Base-by-base conservation (phyloP, 176 grass and related monocot genomes). In the Oryza punctata region DNA sequence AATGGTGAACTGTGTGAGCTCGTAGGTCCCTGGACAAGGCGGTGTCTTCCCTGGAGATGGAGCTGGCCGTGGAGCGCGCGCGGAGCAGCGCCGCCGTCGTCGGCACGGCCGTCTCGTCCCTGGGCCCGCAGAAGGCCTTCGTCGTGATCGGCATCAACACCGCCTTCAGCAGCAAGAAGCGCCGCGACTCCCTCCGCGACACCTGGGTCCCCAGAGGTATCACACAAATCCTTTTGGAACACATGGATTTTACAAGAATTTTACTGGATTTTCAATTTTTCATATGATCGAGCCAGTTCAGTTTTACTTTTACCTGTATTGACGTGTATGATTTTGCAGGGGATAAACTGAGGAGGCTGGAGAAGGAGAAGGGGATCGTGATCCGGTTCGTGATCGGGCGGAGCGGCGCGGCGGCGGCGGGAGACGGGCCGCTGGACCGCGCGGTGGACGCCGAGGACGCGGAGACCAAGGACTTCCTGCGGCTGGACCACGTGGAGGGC, bases 331-430 rank as follows among this genome's bases (percentile, higher is more conserved):
- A 3, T 27, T 26, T 19, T 19, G 71, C 75, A 97, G 94, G 90
- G 47, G 85, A 87, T 4, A 94, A 93, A 81, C 88, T 97, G 19
- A 69, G 85, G 81, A 78, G 80, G 72, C 72, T 98, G 64, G 93
- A 98, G 82, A 79, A 79, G 84, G 96, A 95, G 85, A 94, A 98
- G 81, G 96, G 93, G 19, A 67, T 98, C 21, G 91, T 94, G 76
- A 47, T 98, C 74, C 91, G 96, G 82, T 98, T 98, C 81, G 96
- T 98, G 72, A 98, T 98, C 83, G 96, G 96, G 24, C 96, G 82
- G 75, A 93, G 93, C 79, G 91, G 79, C 50, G 52, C 82, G 52
- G 40, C 79, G 52, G 40, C 40, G 40, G 16, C 80, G 57, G 50
- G 16, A 12, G 92, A 85, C 19, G 86, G 90, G 3, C 73, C 68